Base-by-base conservation (phyloP, 2,329 filamentous ascomycete genomes). In the Fusarium caatingaense region DNA sequence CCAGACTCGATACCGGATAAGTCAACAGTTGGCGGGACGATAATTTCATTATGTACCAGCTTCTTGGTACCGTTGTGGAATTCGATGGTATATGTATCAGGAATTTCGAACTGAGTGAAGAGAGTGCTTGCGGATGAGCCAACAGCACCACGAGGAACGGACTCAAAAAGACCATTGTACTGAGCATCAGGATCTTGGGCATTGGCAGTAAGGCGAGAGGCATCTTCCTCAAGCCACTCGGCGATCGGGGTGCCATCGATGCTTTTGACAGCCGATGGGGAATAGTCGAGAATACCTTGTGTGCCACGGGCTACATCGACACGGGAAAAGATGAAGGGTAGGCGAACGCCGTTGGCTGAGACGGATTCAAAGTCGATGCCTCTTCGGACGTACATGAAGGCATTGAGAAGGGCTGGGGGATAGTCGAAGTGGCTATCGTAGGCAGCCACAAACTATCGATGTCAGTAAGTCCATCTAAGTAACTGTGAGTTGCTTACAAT, bases 351-450 rank as follows among this genome's bases (percentile, higher is more conserved):
- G 50, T 75, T 55, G 8, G 23, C 28, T 4, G 73, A 75, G 1
- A 75, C 25, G 6, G 73, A 66, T 27, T 53, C 40, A 30, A 75
- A 67, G n/a, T 59, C 51, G 4, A 75, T 49, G 3, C 50, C 66
- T 34, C 25, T 34, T 23, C 73, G 73, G 8, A 55, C 21, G 16
- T 62, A 75, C 16, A 51, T 27, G 15, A 75, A 67, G 16, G 59
- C 55, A 12, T 69, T 75, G 50, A 75, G 68, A 1, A 75, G 60
- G 8, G 69, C 72, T 2, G 73, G 66, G 3, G 70, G 63, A 9
- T 75, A 75, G 51, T 72, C 64, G 56, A 75, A 75, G 55, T 75
- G 73, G 2, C 67, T 63, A 23, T 75, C 73, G 18, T 74, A 65
- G 10, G 72, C 63, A 11, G 73, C 64, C 3, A 51, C 60, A 21